Base-by-base conservation (phyloP, 768 basidiomycete species). In the Kwoniella pini region DNA sequence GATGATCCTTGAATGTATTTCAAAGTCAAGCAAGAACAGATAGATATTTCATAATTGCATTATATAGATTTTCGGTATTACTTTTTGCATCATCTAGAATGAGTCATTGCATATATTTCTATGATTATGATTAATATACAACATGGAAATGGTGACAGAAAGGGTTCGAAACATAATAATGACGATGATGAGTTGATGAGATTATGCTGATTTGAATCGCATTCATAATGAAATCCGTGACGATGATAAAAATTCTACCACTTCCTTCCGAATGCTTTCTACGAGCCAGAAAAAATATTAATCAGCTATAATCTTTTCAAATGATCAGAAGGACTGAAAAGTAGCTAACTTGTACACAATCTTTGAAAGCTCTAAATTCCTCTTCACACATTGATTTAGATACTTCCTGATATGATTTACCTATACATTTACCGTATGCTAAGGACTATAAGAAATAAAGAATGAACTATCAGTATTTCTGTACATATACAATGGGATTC, bases 351-450 rank as follows among this genome's bases (percentile, higher is more conserved):
- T 86, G 85, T 30, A 99, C 79, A 77, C 95, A 99, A 30, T 84
- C 81, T 39, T 86, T 88, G 78, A 98, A 99, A 64, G 84, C 85
- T 12, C 81, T 81, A 63, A 96, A 98, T 78, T 97, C 91, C 1
- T 84, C 83, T 51, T 85, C 85, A 80, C 95, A 99, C 68, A 86
- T 84, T 68, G 90, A 89, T 76, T 88, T 88, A 61, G 81, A 84
- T 4, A 91, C 87, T 63, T 98, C 95, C 27, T 85, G 85, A 77
- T 96, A 95, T 3, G 84, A 84, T 1, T 85, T 84, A 27, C 88
- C 81, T 45, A 98, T 86, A 79, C 95, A 99, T 81, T 88, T 88
- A 22, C 91, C 95, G 75, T 99, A 99, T 4, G 79, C 81, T 3
- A 85, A 77, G 26, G 93, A 92, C 72, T 92, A 84, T 3, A 26